Evolutionary conservation across 352 stramenopile species (phyloP), one percentile per base, ranked within the genome.

Genomic region (Plasmopara halstedii): DNA sequence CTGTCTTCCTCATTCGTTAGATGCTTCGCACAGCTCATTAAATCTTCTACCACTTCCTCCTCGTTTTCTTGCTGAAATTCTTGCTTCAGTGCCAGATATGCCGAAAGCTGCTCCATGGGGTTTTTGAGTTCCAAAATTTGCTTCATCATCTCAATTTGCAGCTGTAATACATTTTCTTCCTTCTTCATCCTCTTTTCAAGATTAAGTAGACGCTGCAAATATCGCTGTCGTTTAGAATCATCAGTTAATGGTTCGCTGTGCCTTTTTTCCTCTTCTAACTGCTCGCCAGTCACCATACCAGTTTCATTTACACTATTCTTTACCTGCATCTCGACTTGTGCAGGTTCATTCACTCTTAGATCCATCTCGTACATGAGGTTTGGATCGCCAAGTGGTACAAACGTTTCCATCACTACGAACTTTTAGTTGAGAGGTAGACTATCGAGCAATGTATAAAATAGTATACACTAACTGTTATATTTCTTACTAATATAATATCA

Each of bases 31-130:
- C 70, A 82, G 36, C 80, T 49, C 34, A 87, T 45, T 17, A 89
- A 49, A 22, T 87, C 73, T 5, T 54, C 26, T 2, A 77, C 58
- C 44, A 82, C 54, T n/a, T 70, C 44, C 25, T 64, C 42, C 4
- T 66, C 42, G 0, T 63, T 57, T 2, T 71, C 50, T 26, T 39
- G 38, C 3, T 54, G 55, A 25, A 64, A 40, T 23, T 76, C 60
- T 36, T 78, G 52, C 9, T 71, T 68, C 20, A 85, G 53, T 25
- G 70, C 55, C 23, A 86, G 21, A 38, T 85, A 88, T 65, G 80
- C 69, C 11, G 59, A 53, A 6, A 88, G 43, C 47, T 88, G 76
- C 54, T 85, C 67, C 42, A 64, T 66, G 17, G 71, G 67, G 33
- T 85, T 69, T 20, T 57, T 49, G 11, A 85, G 65, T 42, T 61